Evolutionary conservation across 805 yeast genomes (phyloP), one percentile per base, ranked within the genome.

Genomic region (Clavispora santaluciae): DNA sequence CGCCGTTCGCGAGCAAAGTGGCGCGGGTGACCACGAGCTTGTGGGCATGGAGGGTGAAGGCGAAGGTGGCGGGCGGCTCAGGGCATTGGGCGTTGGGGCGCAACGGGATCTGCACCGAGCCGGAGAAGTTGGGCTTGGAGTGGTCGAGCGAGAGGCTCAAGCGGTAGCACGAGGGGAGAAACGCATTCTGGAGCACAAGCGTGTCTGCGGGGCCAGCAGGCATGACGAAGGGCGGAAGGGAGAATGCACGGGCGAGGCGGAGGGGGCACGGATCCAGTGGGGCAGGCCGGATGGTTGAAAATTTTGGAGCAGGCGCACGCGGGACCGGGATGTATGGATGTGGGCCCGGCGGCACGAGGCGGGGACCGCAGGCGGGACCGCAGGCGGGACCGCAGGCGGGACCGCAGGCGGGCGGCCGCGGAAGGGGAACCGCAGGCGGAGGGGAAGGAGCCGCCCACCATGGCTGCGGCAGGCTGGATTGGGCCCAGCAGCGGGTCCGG

Each of bases 111-210:
- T 49, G 38, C 4, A 67, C 56, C 13, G 46, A 33, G 23, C 81
- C 81, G 12, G 54, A 60, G 55, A 77, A 77, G 50, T 73, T 76
- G 8, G 76, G 64, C 56, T 71, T 73, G 13, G 50, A 41, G 40
- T 72, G 78, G 54, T 66, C 68, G 28, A 77, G 50, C 4, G 51
- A 53, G 23, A 76, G 46, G 6, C 41, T 40, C 25, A 77, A 53
- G 15, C 55, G 61, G 49, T 78, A 78, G 11, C 53, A 44, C 5
- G 44, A 31, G 6, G 80, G 79, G 5, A 66, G 39, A 37, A 49
- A 61, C 28, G 40, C 45, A 48, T 72, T 71, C 22, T 56, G 36
- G 40, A 68, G 54, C n/a, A 61, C 54, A 42, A 66, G 42, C 10
- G 43, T 5, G 31, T 15, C 29, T 9, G 13, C 20, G 20, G 31